Base-by-base conservation (phyloP, 257 asterid genomes). In the Solanum virginianum region DNA sequence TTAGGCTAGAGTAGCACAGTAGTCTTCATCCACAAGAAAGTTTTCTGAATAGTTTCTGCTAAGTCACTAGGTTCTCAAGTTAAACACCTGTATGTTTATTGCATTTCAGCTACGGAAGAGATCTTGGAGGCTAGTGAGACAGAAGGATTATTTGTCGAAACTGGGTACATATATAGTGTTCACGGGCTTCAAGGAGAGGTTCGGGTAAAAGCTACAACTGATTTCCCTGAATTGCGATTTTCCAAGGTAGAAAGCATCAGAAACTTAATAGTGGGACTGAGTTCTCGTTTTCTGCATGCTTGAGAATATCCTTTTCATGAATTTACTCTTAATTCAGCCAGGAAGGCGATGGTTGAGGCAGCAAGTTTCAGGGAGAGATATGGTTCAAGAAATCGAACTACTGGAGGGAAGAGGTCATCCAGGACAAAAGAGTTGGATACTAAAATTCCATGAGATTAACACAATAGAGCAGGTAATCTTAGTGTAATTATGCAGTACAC, bases 151-250 rank as follows among this genome's bases (percentile, higher is more conserved):
- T 94, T 94, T 85, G 86, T 96, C 83, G 97, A 95, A 90, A 91
- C 94, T 82, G 99, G 99, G 82, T 93, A 95, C 82, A 88, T 96
- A 79, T 93, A 51, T 84, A 95, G 99, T 74, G 94, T 90, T 74
- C 99, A 95, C 87, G 99, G 99, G 82, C 88, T 96, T 86, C 92
- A 89, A 80, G 99, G 99, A 83, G 97, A 96, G 88, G 98, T 96
- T 62, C 92, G 96, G 85, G 95, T 96, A 69, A 94, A 93, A 83
- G 89, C 91, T 20, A 89, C 57, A 72, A 95, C 99, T 36, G 99
- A 93, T 90, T 96, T 96, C 80, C 97, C 98, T 13, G 97, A 95
- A 32, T 90, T 96, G 79, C 98, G 99, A 62, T 96, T 96, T 93
- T 94, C 97, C 84, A 54, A 92, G 99, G 99, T 96, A 92, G 60